Evolutionary conservation across 2,329 filamentous ascomycete genomes (phyloP), one percentile per base, ranked within the genome.

Genomic region (Pseudogymnoascus sp.): DNA sequence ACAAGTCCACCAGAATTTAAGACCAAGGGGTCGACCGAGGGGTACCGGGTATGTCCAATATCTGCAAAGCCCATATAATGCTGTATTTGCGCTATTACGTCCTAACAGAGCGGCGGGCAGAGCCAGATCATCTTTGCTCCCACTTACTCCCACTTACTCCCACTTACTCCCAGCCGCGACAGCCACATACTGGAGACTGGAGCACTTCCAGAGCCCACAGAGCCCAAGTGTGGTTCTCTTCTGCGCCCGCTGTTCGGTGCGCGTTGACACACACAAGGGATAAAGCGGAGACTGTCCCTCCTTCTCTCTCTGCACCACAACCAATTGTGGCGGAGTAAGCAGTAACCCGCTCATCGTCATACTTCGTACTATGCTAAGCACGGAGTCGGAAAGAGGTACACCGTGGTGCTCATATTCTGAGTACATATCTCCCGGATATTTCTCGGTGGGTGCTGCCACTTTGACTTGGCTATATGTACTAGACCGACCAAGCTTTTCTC

Each of bases 301-400:
- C 26, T 53, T 7, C 6, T 19, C 9, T 17, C 10, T 33, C 29
- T 56, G 50, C 29, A 33, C 26, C 50, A 56, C 50, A 19, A 33
- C 50, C 29, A 33, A 56, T 56, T 56, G 50, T 33, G 50, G 50
- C 50, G 50, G 29, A 56, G 50, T 15, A 19, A 56, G 50, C 50
- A 26, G 1, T 17, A 56, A 35, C 29, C 50, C 50, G 26, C 50
- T 56, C 50, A 53, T 33, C 50, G 50, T 56, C 46, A 53, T 56
- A 56, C 50, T 15, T 15, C 19, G 40, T 3, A 11, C 7, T 21
- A 13, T 23, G 15, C 13, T 26, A 17, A 26, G 21, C 10, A 23
- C 19, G 19, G 40, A 26, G 42, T 23, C 6, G 21, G 42, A 21
- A 9, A 5, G 21, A 46, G 42, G 23, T 50, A 50, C 23, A 26